phyloP scores from a whole-genome alignment of 1,284 basidiomycete genomes.

The Apiotrichum gamsii region DNA sequence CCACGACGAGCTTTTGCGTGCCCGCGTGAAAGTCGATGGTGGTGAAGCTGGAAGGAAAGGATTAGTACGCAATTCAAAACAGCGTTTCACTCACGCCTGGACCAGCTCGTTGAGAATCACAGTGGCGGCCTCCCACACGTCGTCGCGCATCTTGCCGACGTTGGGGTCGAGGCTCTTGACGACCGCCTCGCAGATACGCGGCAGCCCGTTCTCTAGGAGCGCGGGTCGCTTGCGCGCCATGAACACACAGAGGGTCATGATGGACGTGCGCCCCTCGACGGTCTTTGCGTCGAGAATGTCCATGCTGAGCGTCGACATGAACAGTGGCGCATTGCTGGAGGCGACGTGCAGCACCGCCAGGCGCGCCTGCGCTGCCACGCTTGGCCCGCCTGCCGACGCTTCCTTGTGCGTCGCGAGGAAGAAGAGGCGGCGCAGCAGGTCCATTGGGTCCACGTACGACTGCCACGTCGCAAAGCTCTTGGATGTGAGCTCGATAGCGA shows the following conservation, averaged over 20 bases:
- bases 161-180: slow-evolving; percentile 95
- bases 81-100: slow-evolving; percentile 58
- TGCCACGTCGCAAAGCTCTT: slow-evolving; percentile 91
- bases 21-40: slow-evolving; percentile 82
- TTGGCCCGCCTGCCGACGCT: slow-evolving; percentile 40
- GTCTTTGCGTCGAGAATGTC: slow-evolving; percentile 79
- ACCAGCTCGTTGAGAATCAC: slow-evolving; percentile 88
- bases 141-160: slow-evolving; percentile 71
- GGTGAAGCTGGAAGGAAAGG: slow-evolving; percentile 62
- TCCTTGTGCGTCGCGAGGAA: slow-evolving; percentile 74
- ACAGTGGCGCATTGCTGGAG: slow-evolving; percentile 72
- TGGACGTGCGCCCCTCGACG: slow-evolving; percentile 73
- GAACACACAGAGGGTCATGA: slow-evolving; percentile 90
- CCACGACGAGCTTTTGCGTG: slow-evolving; percentile 83
- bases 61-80: neutral
- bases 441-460: slow-evolving; percentile 85
- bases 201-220: slow-evolving; percentile 77
- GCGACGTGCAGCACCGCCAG: slow-evolving; percentile 79
- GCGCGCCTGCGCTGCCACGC: slow-evolving; percentile 55
- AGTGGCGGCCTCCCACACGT: slow-evolving; percentile 82
- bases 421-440: slow-evolving; percentile 79
- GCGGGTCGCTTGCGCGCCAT: slow-evolving; percentile 88
- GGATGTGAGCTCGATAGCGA: slow-evolving; percentile 84
- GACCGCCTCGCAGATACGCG: slow-evolving; percentile 85
- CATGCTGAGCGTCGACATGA: slow-evolving; percentile 89